Evolutionary conservation across 2,329 filamentous ascomycete species (phyloP).

Genomic region (Exutisphaerella laricina): DNA sequence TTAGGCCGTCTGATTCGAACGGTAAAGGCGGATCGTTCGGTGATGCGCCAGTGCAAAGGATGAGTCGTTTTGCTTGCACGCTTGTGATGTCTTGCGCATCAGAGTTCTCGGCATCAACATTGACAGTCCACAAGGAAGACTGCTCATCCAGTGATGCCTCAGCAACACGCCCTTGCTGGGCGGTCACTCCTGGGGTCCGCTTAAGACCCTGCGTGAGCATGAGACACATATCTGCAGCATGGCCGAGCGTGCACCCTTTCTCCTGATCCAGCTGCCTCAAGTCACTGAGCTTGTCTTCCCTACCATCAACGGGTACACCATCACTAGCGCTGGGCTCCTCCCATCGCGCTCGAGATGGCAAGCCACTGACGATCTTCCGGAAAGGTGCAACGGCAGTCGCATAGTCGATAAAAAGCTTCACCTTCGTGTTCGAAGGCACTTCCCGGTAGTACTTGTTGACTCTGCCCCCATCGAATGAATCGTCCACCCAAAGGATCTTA

Average conservation of each 20-base stretch:
- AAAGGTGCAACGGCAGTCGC: slow-evolving; percentile 51
- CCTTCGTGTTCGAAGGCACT: slow-evolving; percentile 60
- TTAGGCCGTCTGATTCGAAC: slow-evolving; percentile 35
- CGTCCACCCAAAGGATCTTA: slow-evolving; percentile 56
- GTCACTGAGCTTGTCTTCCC: slow-evolving; percentile 51
- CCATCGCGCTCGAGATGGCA: slow-evolving; percentile 33
- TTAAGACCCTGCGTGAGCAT: slow-evolving; percentile 45
- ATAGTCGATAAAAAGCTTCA: slow-evolving; percentile 54
- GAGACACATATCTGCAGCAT: slow-evolving; percentile 53
- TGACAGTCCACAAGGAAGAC: slow-evolving; percentile 37
- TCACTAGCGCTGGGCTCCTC: slow-evolving; percentile 27
- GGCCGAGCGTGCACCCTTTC: slow-evolving; percentile 51
- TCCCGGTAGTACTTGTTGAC: slow-evolving; percentile 51
- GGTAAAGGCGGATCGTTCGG: slow-evolving; percentile 45
- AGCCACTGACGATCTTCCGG: slow-evolving; percentile 44
- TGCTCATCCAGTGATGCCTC: slow-evolving; percentile 37
- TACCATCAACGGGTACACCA: slow-evolving; percentile 19
- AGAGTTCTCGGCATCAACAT: slow-evolving; percentile 29
- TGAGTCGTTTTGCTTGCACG: slow-evolving; percentile 38
- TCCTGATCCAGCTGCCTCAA: slow-evolving; percentile 51
- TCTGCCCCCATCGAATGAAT: slow-evolving; percentile 45
- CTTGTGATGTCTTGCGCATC: slow-evolving; percentile 29
- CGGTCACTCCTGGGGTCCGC: slow-evolving; percentile 36
- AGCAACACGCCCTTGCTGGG: slow-evolving; percentile 37
- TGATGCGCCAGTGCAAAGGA: slow-evolving; percentile 56